Base-by-base conservation (phyloP, 2,329 filamentous ascomycete species). In the Tothia fuscella region DNA sequence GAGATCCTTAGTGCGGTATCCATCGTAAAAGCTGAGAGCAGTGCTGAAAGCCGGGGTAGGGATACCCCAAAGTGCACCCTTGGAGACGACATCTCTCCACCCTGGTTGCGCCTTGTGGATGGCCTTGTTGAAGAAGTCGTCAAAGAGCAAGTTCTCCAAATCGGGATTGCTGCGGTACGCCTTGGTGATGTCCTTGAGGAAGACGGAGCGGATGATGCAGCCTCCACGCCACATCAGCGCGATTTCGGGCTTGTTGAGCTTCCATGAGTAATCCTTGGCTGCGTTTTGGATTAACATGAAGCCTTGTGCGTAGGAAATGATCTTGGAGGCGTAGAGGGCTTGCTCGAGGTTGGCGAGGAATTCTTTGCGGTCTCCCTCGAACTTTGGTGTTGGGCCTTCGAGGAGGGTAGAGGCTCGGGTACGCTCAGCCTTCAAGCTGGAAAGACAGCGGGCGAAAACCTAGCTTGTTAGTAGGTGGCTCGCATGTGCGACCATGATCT, bases 261-360 rank as follows among this genome's bases (percentile, higher is more conserved):
- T 95, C 91, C 91, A 98, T 55, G 70, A 67, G 72, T 93, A 98
- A 66, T 96, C 85, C 68, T 82, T 87, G 66, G 89, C 91, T 55
- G 91, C 89, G 70, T 93, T 82, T 72, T 96, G 89, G 78, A 98
- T 96, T 60, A 98, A 78, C 89, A 96, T 96, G 78, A 98, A 98
- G 63, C 91, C 91, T 72, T 98, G 91, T 51, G 91, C 87, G 64
- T 98, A 98, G 16, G 91, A 98, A 68, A 98, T 95, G 63, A 98
- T 98, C 83, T 98, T 98, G 60, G 89, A 96, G 53, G 91, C 91
- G 63, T 98, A 98, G 48, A 98, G 79, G 53, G 89, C 91, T 74
- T 98, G 91, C 76, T 98, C 91, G 40, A 98, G 84, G 67, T 98
- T 88, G 54, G 85, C 84, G 54, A 98, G 79, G 78, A 96, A 93